A percentile compares a stretch with the other conserved stretches of the same genome.
Conservation (phyloP, 2,329 filamentous ascomycete species). For the Talaromyces albobiverticillius region DNA sequence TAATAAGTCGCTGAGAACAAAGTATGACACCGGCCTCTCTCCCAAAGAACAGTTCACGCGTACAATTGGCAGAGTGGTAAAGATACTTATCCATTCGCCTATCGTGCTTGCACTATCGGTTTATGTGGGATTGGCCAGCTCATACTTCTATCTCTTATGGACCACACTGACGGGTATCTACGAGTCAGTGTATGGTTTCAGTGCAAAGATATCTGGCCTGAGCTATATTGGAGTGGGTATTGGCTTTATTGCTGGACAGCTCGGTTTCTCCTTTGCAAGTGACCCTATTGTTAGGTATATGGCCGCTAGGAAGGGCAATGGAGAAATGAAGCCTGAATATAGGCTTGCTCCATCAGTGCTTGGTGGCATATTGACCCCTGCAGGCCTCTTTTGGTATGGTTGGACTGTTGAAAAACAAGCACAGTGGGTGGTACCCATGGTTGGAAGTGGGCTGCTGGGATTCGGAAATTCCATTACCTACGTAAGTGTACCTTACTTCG, state of each 20-base stretch:
- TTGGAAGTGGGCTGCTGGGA: too few relatives aligned
- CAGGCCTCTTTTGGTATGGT: too few relatives aligned
- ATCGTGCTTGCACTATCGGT: constrained; percentile 49
- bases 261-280: constrained; percentile 10
- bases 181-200: constrained; percentile 42
- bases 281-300: too few relatives aligned
- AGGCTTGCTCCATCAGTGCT: too few relatives aligned
- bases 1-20: constrained; percentile 27
- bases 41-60: constrained; percentile 33
- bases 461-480: too few relatives aligned
- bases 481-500: too few relatives aligned
- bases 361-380: too few relatives aligned
- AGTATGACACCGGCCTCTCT: constrained; percentile 28
- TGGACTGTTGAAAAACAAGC: too few relatives aligned
- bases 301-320: too few relatives aligned
- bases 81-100: constrained; percentile 47
- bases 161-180: constrained; percentile 48
- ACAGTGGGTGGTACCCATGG: too few relatives aligned
- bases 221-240: constrained; percentile 46
- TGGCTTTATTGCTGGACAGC: constrained; percentile 29
- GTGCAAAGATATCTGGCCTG: constrained; percentile 38
- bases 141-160: constrained; percentile 49
- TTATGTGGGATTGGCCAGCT: constrained; percentile 49
- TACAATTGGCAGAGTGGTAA: constrained; percentile 44
- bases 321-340: too few relatives aligned